A percentile compares a stretch with the other conserved stretches of the same genome.
These are phyloP conservation scores for Mitragyna speciosa DNA, from an alignment of 257 asterid genomes.

Conservation along the genomic window DNA sequence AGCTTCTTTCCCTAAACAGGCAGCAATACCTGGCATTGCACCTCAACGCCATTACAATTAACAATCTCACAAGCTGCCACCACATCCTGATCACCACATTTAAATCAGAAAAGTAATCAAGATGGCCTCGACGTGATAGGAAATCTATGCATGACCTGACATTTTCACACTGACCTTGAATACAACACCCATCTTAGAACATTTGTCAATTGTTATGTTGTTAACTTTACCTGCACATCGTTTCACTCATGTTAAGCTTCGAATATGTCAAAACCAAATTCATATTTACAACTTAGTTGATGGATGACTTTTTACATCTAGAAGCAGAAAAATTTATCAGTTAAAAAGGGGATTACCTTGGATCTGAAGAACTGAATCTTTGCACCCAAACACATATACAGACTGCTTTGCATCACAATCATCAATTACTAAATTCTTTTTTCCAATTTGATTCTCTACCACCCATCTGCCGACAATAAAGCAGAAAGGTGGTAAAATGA, in stretches of 20 bases:
- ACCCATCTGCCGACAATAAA: conserved; percentile 69
- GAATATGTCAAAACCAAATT: conserved; percentile 16
- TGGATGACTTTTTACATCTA: conserved; percentile 11
- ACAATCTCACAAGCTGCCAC: conserved; percentile 99
- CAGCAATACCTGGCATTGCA: conserved; percentile 83
- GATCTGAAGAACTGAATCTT: conserved; percentile 81
- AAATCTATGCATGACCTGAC: background rate
- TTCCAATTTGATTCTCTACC: conserved; percentile 94
- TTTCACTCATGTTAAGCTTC: conserved; percentile 6
- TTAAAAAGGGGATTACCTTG: conserved; percentile 51
- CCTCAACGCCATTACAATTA: conserved; percentile 81
- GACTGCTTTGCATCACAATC: conserved; percentile 96
- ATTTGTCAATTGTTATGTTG: conserved; percentile 95
- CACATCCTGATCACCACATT: conserved; percentile 63
- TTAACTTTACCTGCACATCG: conserved; percentile 80
- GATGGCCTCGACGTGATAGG: conserved; percentile 2
- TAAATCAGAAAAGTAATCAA: conserved; percentile 7
- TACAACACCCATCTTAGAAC: conserved; percentile 94
- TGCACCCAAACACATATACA: conserved; percentile 89
- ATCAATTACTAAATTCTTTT: conserved; percentile 73
- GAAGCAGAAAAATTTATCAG: background rate
- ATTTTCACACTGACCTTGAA: conserved; percentile 62
- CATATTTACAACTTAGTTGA: background rate
- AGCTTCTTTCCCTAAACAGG: background rate
- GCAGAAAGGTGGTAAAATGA: conserved; percentile 19